Evolutionary conservation across 768 basidiomycete genomes (phyloP), one percentile per base, ranked within the genome.

Genomic region (Xerocomus potaroensis): DNA sequence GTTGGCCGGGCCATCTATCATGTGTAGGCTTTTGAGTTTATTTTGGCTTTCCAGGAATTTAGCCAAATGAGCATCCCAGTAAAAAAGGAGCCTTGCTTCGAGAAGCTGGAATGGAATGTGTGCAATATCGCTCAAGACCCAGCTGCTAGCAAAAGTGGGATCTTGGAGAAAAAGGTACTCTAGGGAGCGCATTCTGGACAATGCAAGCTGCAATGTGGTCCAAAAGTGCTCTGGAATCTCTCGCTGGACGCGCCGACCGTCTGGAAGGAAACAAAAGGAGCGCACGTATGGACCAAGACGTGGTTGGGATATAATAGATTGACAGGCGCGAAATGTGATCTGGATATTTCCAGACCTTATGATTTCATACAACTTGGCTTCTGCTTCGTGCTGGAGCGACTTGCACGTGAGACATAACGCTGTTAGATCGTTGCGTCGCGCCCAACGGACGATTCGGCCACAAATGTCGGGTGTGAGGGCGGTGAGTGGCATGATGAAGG

Each of bases 31-130:
- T 41, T 59, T 67, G 30, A 83, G 65, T 24, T 69, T 63, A 11
- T 57, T 60, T 57, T 82, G 79, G 41, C 58, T 61, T 45, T 73
- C 64, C 23, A 83, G 64, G 61, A 83, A 84, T 14, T 65, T 63
- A 43, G 73, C 70, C 8, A 76, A 44, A 38, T 72, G 58, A 0
- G 49, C 35, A 53, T 79, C 77, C 78, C 80, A 83, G 6, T 63
- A 52, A 40, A 80, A 68, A 36, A 69, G 66, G n/a, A 82, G 57
- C 21, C 66, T 70, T 4, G 73, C 70, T 36, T 81, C 77, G 37
- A 58, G 63, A 19, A 82, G 71, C 44, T 72, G 72, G 63, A 80
- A 81, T 14, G 59, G 65, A 29, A 65, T 66, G 39, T 68, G 59
- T 3, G 67, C 52, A 2, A 64, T 58, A 36, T 69, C 63, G 53